Percentiles rank a stretch among this genome's conserved stretches.
Evolutionary conservation across 306 rosid species (phyloP).

Genomic region (Castanopsis chinensis): DNA sequence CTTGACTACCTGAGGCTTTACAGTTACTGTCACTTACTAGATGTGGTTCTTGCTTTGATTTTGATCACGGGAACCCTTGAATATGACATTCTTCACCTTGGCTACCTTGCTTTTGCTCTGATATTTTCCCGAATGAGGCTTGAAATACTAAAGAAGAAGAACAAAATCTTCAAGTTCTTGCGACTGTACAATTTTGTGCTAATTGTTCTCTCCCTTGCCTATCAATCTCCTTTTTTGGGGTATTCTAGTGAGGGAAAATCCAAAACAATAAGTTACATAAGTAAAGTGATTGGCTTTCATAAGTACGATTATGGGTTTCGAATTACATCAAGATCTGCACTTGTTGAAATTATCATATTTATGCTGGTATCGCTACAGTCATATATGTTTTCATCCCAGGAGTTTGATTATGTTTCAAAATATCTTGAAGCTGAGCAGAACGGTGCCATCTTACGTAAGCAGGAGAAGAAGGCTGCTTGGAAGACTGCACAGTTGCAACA

Average conservation of each 20-base stretch:
- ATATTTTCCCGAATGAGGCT: slow-evolving; percentile 91
- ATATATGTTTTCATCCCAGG: slow-evolving; percentile 57
- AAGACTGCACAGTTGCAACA: slow-evolving; percentile 83
- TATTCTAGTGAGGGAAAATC: slow-evolving; percentile 66
- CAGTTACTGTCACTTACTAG: slow-evolving; percentile 86
- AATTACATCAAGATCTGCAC: slow-evolving; percentile 94
- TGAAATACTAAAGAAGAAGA: slow-evolving; percentile 90
- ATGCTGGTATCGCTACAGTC: slow-evolving; percentile 95
- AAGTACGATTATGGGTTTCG: slow-evolving; percentile 95
- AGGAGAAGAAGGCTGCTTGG: slow-evolving; percentile 98
- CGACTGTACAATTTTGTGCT: slow-evolving; percentile 85
- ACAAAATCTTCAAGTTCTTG: slow-evolving; percentile 81
- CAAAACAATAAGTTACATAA: slow-evolving; percentile 58
- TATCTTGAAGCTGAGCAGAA: slow-evolving; percentile 98
- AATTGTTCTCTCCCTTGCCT: slow-evolving; percentile 83
- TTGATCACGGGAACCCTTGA: slow-evolving; percentile 96
- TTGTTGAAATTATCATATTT: slow-evolving; percentile 92
- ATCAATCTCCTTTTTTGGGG: slow-evolving; percentile 93
- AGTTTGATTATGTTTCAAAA: slow-evolving; percentile 81
- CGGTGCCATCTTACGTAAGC: slow-evolving; percentile 92
- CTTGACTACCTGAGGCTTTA: slow-evolving; percentile 95
- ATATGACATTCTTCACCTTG: slow-evolving; percentile 93
- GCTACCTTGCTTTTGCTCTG: slow-evolving; percentile 95
- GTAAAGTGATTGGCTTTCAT: slow-evolving; percentile 81
- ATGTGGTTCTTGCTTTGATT: slow-evolving; percentile 80